These are phyloP conservation scores for Huntiella moniliformis DNA, from an alignment of 2,329 filamentous ascomycete genomes.

Conservation along the genomic window DNA sequence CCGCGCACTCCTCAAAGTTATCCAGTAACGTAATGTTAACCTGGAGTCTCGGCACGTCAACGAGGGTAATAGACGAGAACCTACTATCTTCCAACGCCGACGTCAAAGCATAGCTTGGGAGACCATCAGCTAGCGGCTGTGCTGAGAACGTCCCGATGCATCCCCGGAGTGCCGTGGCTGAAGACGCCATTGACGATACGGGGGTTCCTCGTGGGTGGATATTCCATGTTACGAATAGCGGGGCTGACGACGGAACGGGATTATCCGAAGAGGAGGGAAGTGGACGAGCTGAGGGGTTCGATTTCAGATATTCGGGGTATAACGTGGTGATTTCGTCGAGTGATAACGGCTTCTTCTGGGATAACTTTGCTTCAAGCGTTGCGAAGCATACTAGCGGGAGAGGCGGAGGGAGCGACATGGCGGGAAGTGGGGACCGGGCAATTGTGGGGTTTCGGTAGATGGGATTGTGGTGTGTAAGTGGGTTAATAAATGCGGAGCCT, in stretches of 20 bases:
- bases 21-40: conserved; percentile 67
- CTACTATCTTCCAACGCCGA: conserved; percentile 49
- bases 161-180: conserved; percentile 56
- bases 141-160: conserved; percentile 92
- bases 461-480: too few species aligned
- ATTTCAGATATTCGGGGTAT: conserved; percentile 27
- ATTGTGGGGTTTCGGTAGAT: too few species aligned
- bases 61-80: conserved; percentile 34
- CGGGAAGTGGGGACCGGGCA: too few species aligned
- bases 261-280: conserved; percentile 15
- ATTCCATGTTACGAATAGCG: conserved; percentile 17
- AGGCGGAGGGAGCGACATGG: background rate
- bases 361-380: background rate
- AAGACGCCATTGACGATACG: conserved; percentile 14
- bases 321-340: conserved; percentile 52
- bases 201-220: background rate
- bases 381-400: background rate
- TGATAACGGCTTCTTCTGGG: too few species aligned
- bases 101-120: conserved; percentile 66
- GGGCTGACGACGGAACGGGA: conserved; percentile 17
- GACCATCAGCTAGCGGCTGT: conserved; percentile 51
- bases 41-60: conserved; percentile 38
- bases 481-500: too few species aligned
- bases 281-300: conserved; percentile 12
- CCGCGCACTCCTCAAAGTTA: conserved; percentile 57